Evolutionary conservation across 495 filamentous ascomycete genomes (phyloP), one percentile per base, ranked within the genome.

Genomic region (Collariella sp.): DNA sequence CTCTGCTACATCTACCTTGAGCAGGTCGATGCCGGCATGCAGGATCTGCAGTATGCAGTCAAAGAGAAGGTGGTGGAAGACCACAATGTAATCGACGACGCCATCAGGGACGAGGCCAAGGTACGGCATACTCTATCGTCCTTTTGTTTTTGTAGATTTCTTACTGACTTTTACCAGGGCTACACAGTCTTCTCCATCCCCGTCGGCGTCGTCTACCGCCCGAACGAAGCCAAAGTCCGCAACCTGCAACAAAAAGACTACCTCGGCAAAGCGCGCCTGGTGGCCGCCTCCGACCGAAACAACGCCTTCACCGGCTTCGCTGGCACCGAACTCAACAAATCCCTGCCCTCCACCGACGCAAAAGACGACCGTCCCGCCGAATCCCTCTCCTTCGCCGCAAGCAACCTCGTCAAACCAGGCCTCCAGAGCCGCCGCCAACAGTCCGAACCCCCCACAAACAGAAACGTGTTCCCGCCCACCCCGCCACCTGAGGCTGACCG

Each of bases 111-210:
- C 67, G 82, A 90, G 62, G 94, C 94, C 49, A 89, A 96, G 76
- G 90, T 94, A 77, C 41, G 77, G 16, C 0, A 4, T 18, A 2
- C 38, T 16, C 16, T 18, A 22, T 9, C 9, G 15, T 13, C 15
- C 22, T 1, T 50, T n/a, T 24, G 31, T n/a, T n/a, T n/a, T n/a
- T n/a, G n/a, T n/a, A 47, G 9, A 48, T 57, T 65, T 54, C 67
- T 18, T 9, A 33, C 59, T 72, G 50, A 72, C 57, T 31, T 7
- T 46, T 35, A 5, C 12, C 50, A 95, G 91, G 91, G 91, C 44
- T 99, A 97, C 64, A 99, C 94, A 1, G 93, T 99, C 12, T 99
- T 99, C 75, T 99, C 93, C 2, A 96, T 99, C 40, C 93, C 93
- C 1, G 89, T 97, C 29, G 93, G 93, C 15, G 83, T 96, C 38